Base-by-base conservation (phyloP, 768 basidiomycete genomes). In the Lactifluus piperatus region DNA sequence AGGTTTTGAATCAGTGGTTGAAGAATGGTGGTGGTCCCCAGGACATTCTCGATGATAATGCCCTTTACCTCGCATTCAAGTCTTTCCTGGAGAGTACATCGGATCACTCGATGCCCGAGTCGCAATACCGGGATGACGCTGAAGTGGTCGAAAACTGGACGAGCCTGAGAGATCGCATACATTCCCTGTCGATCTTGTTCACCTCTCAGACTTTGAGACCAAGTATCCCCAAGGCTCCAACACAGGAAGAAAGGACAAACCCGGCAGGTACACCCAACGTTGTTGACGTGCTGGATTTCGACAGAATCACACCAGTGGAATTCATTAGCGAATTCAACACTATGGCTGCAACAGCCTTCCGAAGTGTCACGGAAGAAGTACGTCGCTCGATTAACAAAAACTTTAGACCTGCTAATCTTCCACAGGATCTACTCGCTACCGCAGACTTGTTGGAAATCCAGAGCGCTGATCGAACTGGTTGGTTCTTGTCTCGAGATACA, bases 371-470 rank as follows among this genome's bases (percentile, higher is more conserved):
- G 24, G 83, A 88, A 68, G 89, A 91, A 76, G 88, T 88, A 67
- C 60, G 73, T 54, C 30, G 45, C 47, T 46, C 2, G 18, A 48
- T 24, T 39, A 13, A 18, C 47, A 51, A 54, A 50, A 54, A 29
- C 14, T 44, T 47, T 30, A 16, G 59, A 47, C 39, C 29, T 45
- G 46, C 56, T 58, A 61, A 53, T 8, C 53, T 52, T 51, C 34
- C 34, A 45, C 60, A 91, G 88, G 90, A 92, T 71, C 74, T 93
- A 37, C 86, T 89, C 65, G 75, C 84, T 44, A 83, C 86, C 7
- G 81, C 84, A 5, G 91, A 93, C 68, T 71, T 91, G 18, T 76
- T 93, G 10, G 91, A 93, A 70, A 81, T 89, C 0, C 91, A 93
- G 69, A 83, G 81, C 2, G 80, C 82, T 16, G 91, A 93, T 68